Percentiles rank a stretch among this genome's conserved stretches.
Conservation (phyloP, 2,329 filamentous ascomycete species). For the Aspergillus sp. region DNA sequence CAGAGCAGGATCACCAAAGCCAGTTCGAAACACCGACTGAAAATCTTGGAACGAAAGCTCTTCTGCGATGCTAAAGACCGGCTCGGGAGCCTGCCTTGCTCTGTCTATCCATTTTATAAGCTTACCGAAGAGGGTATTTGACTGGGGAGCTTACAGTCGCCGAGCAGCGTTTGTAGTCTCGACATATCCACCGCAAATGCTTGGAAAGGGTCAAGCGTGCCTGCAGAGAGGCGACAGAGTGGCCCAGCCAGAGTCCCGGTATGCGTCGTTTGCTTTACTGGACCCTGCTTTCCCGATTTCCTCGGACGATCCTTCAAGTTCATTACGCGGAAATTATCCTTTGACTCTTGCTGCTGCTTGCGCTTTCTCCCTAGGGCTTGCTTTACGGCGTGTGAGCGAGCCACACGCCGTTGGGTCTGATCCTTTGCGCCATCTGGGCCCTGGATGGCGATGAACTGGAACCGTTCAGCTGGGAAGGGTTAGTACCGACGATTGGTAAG, state of each 20-base stretch:
- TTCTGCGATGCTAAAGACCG: constrained; percentile 6
- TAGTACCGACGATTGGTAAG: too few species aligned
- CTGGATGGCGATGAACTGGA: constrained; percentile 4
- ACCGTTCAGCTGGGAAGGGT: not conserved
- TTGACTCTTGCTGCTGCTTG: not conserved
- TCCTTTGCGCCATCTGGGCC: not conserved
- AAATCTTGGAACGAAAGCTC: constrained; percentile 8
- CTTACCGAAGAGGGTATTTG: too few species aligned
- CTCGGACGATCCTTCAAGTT: not conserved
- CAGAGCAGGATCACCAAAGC: constrained; percentile 3
- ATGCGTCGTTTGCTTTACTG: not conserved
- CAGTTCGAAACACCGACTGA: not conserved
- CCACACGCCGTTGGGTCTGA: not conserved
- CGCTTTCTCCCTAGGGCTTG: not conserved
- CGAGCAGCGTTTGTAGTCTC: not conserved
- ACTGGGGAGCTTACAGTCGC: not conserved
- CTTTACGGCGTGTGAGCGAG: constrained; percentile 3
- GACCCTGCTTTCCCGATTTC: not conserved
- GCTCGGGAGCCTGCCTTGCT: constrained; percentile 3
- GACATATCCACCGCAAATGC: constrained; percentile 4
- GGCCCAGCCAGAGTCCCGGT: not conserved
- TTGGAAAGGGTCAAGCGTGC: constrained; percentile 3
- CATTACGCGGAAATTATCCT: not conserved
- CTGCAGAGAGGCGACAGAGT: not conserved
- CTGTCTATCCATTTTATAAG: too few species aligned